Evolutionary conservation across 2,329 filamentous ascomycete species (phyloP).

Genomic region (Monosporascus sp.): DNA sequence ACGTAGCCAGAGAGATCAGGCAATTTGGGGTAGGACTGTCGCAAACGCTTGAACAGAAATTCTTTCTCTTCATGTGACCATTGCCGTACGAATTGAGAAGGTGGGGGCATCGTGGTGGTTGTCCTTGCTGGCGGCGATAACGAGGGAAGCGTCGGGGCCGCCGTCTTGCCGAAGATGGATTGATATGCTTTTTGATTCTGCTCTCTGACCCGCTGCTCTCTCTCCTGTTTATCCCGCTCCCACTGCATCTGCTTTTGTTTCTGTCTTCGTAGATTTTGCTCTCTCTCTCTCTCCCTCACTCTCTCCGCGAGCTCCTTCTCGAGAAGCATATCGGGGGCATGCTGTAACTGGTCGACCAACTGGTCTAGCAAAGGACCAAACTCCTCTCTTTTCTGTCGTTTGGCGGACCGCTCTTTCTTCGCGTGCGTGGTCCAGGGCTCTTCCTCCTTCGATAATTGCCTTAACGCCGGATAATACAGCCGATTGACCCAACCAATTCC

Average conservation of each 20-base stretch:
- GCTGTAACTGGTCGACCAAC: slow-evolving; percentile 7
- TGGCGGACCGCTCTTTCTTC: not conserved
- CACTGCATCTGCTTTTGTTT: slow-evolving; percentile 9
- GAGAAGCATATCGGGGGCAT: slow-evolving; percentile 13
- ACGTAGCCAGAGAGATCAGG: slow-evolving; percentile 13
- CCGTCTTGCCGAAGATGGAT: slow-evolving; percentile 12
- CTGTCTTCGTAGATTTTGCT: slow-evolving; percentile 8
- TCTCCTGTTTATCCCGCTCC: slow-evolving; percentile 9
- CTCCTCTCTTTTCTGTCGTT: slow-evolving; percentile 10
- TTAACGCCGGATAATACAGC: slow-evolving; percentile 15
- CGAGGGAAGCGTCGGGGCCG: slow-evolving; percentile 6
- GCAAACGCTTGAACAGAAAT: slow-evolving; percentile 18
- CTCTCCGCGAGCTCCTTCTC: slow-evolving; percentile 7
- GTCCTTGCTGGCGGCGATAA: slow-evolving; percentile 7
- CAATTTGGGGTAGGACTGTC: slow-evolving; percentile 18
- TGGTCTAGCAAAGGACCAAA: slow-evolving; percentile 12
- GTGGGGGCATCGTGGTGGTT: slow-evolving; percentile 1
- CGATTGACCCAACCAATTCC: slow-evolving; percentile 16
- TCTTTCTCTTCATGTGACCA: slow-evolving; percentile 23
- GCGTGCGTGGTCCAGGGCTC: not conserved
- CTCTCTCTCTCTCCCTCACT: slow-evolving; percentile 2
- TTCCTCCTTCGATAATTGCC: slow-evolving; percentile 3
- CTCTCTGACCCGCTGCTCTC: slow-evolving; percentile 8
- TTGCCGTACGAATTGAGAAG: not conserved
- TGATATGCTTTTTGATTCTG: slow-evolving; percentile 16